Conservation (phyloP, 2,329 filamentous ascomycete species). For the Scedosporium aurantiacum region DNA sequence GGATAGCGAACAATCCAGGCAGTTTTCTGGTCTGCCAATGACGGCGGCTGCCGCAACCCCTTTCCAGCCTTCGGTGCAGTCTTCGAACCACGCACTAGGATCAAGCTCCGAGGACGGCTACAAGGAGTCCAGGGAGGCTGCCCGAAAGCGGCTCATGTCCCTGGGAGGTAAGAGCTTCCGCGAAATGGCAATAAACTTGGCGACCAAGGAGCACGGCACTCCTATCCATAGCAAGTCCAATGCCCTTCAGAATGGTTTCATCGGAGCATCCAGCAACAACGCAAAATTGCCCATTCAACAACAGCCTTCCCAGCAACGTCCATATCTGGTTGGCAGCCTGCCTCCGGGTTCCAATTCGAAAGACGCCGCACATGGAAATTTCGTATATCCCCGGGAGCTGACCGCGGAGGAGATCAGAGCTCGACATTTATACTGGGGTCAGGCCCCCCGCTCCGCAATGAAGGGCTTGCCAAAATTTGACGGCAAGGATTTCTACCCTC, state of each 20-base stretch:
- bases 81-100: not conserved
- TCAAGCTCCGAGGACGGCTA: not conserved
- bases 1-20: slow-evolving; percentile 18
- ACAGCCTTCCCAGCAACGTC: slow-evolving; percentile 17
- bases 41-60: slow-evolving; percentile 37
- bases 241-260: not conserved
- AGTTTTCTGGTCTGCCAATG: slow-evolving; percentile 28
- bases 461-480: slow-evolving; percentile 52
- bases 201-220: slow-evolving; percentile 7
- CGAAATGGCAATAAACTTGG: not conserved
- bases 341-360: slow-evolving; percentile 32
- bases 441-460: slow-evolving; percentile 37
- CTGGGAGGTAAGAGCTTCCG: not conserved
- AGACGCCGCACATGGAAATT: slow-evolving; percentile 32
- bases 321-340: slow-evolving; percentile 45
- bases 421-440: slow-evolving; percentile 50
- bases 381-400: slow-evolving; percentile 44
- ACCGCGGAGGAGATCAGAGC: slow-evolving; percentile 48
- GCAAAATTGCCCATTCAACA: not conserved
- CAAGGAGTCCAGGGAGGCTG: not conserved
- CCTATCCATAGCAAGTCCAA: not conserved
- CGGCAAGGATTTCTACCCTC: slow-evolving; percentile 52
- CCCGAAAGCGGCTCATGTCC: not conserved
- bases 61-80: slow-evolving; percentile 27
- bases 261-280: not conserved